Conservation (phyloP, 1,284 basidiomycete species). For the Cutaneotrichosporon curvatum region DNA sequence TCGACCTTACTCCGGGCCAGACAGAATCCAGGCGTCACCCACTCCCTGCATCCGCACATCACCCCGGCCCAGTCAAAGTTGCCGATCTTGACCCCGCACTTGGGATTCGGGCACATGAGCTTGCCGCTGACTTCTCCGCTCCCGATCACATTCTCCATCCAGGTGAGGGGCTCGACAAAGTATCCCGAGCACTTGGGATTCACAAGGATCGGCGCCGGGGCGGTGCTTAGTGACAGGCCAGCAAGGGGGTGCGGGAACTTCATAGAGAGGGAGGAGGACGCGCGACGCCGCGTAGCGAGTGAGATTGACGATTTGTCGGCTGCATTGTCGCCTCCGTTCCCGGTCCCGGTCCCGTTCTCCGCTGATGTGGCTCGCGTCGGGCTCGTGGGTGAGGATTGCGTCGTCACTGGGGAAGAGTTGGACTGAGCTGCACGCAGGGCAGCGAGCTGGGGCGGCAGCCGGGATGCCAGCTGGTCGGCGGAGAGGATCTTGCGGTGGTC, state of each 20-base stretch:
- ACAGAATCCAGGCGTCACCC: slow-evolving; percentile 87
- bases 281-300: not conserved
- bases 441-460: slow-evolving; percentile 40
- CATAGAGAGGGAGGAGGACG: slow-evolving; percentile 1
- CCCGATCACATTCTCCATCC: slow-evolving; percentile 82
- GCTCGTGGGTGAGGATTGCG: not conserved
- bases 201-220: slow-evolving; percentile 60
- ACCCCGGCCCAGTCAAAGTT: slow-evolving; percentile 97
- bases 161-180: slow-evolving; percentile 94
- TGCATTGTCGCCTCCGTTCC: too few species aligned
- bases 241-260: not conserved
- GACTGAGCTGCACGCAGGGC: slow-evolving; percentile 24
- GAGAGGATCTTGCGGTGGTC: slow-evolving; percentile 11
- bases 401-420: not conserved
- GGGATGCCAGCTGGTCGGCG: slow-evolving; percentile 33
- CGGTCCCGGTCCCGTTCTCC: too few species aligned
- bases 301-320: too few species aligned
- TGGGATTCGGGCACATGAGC: slow-evolving; percentile 82
- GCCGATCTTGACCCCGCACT: slow-evolving; percentile 83
- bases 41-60: slow-evolving; percentile 81
- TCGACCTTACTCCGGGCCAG: slow-evolving; percentile 85
- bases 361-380: not conserved
- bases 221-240: not conserved
- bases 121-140: slow-evolving; percentile 73
- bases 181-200: slow-evolving; percentile 85